Evolutionary conservation across 2,329 filamentous ascomycete species (phyloP), one percentile per base, ranked within the genome.

Genomic region (Apiospora sp.): DNA sequence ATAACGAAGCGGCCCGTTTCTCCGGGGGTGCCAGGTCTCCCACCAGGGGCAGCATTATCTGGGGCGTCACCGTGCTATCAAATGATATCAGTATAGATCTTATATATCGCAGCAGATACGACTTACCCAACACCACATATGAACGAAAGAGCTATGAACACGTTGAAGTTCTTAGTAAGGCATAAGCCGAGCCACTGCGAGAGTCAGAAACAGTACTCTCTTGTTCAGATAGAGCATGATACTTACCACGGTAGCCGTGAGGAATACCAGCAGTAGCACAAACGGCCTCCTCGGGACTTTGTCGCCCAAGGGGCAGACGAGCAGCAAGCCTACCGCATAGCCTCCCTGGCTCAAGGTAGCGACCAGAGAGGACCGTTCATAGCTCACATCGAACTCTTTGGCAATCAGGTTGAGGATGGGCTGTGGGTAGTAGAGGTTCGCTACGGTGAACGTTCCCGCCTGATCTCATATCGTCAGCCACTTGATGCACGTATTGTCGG

Each of bases 351-450:
- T 91, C 41, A 92, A 84, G 0, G 92, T 92, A 0, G 92, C 91
- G 64, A 93, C 89, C 68, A 79, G 77, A 13, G 83, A 83, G 3
- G 91, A 89, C 67, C 86, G 84, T 74, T 92, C 90, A 79, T 92
- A 90, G 48, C 84, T 84, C 54, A 93, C 90, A 71, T 86, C 76
- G 80, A 93, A 93, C 67, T 91, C 89, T 13, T 83, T 76, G 0
- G 91, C 91, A 41, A 93, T 82, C 41, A 92, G 86, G 74, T 92
- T 92, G 19, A 93, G 82, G 67, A 93, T 91, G 0, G 91, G 91
- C 75, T 93, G 91, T 44, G 86, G 90, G 79, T 93, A 93, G 81
- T 93, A 93, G 14, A 93, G 82, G 77, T 93, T 93, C 22, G 91
- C 91, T 24, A 93, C 91, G 3, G 90, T 92, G 76, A 92, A 89